Conservation (phyloP, 116 monocot genomes). For the Iris pallida region DNA sequence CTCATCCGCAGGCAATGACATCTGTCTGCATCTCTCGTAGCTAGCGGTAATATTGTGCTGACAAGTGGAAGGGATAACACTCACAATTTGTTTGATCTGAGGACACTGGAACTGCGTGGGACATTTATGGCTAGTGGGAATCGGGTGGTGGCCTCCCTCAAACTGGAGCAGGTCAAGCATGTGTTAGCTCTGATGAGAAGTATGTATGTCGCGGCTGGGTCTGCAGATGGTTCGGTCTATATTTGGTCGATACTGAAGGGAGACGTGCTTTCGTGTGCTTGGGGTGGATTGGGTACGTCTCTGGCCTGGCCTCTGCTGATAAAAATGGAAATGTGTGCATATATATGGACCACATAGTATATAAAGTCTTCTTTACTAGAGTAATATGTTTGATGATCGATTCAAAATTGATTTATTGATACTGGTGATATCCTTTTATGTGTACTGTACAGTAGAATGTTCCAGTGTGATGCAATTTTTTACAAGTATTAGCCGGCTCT, state of each 20-base stretch:
- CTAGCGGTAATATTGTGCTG: constrained; percentile 49
- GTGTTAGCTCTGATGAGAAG: constrained; percentile 72
- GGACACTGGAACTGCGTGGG: constrained; percentile 67
- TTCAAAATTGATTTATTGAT: too few relatives aligned
- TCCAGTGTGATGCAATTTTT: too few relatives aligned
- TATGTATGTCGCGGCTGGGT: constrained; percentile 58
- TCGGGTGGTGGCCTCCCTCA: constrained; percentile 43
- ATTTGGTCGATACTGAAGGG: constrained; percentile 64
- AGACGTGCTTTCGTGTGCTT: constrained; percentile 61
- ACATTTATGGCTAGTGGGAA: constrained; percentile 56
- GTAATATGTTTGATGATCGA: too few relatives aligned
- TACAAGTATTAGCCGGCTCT: too few relatives aligned
- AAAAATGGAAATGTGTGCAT: constrained; percentile 64
- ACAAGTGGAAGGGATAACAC: constrained; percentile 86
- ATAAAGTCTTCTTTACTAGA: background rate
- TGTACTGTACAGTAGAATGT: too few relatives aligned
- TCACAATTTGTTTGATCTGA: constrained; percentile 74
- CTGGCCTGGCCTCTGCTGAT: constrained; percentile 73
- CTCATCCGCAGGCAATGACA: constrained; percentile 76
- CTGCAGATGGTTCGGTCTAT: constrained; percentile 65
- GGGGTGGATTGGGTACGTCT: constrained; percentile 52
- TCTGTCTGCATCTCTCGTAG: constrained; percentile 57
- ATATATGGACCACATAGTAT: constrained; percentile 63
- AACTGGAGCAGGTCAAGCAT: constrained; percentile 88
- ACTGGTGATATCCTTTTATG: too few relatives aligned